Evolutionary conservation across 495 filamentous ascomycete species (phyloP), one percentile per base, ranked within the genome.

Genomic region (Cercophora scortea): DNA sequence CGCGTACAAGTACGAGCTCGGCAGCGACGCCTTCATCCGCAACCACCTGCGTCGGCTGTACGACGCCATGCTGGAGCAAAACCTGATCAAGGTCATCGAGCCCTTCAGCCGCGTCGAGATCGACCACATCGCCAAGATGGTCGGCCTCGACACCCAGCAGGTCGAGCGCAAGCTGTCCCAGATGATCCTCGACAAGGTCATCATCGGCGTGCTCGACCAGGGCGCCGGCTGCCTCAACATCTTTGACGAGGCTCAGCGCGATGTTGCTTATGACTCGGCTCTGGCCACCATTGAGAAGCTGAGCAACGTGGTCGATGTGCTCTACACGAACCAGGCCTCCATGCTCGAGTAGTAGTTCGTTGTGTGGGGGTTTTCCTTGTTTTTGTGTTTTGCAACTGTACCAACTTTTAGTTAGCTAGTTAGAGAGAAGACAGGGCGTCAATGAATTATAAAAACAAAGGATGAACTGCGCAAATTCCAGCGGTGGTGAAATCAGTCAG

Each of bases 151-250:
- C 62, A 95, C 87, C 42, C 87, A 89, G 71, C 92, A 96, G 74
- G 93, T 98, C 58, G 93, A 98, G 78, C 82, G 90, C 60, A 98
- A 98, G 78, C 79, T 98, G 39, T 90, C 86, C 32, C 93, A 97
- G 78, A 98, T 98, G 93, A 98, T 98, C 61, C 77, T 98, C 53
- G 93, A 98, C 71, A 96, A 96, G 77, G 89, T 96, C 52, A 96
- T 98, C 67, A 88, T 95, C 46, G 93, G 93, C 32, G 93, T 98
- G 49, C 74, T 98, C 63, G 93, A 98, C 70, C 94, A 98, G 66
- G 93, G 94, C n/a, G 87, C 89, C 11, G 90, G 92, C 8, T 97
- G 94, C 69, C 75, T 98, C 70, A 95, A 95, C 67, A 88, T 98
- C 53, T 98, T 85, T 61, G 93, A 98, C 59, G 93, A 97, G 81